Evolutionary conservation across 768 basidiomycete species (phyloP).

Genomic region (Holtermanniella nyarrowii): DNA sequence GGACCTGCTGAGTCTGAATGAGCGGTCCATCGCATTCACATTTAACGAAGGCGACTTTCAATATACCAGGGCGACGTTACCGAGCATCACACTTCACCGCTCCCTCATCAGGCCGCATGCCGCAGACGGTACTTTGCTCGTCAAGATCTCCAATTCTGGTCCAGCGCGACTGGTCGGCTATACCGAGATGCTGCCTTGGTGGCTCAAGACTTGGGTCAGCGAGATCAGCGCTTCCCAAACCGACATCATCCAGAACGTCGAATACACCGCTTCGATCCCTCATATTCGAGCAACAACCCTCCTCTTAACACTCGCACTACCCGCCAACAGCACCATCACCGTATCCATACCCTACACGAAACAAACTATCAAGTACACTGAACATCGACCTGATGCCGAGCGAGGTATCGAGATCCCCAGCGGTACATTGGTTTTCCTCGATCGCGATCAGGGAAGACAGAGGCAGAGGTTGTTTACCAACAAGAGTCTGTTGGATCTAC

Average conservation of each 20-base stretch:
- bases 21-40: too few relatives aligned
- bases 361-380: constrained; percentile 81
- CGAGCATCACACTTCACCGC: constrained; percentile 52
- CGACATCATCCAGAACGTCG: constrained; percentile 54
- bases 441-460: constrained; percentile 32
- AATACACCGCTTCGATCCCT: constrained; percentile 58
- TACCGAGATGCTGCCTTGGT: constrained; percentile 88
- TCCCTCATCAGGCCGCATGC: constrained; percentile 65
- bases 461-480: constrained; percentile 59
- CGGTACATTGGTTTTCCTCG: constrained; percentile 48
- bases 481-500: constrained; percentile 75
- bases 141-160: constrained; percentile 57
- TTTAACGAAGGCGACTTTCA: constrained; percentile 19
- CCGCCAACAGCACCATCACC: constrained; percentile 54
- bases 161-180: constrained; percentile 52
- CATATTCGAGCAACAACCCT: constrained; percentile 60
- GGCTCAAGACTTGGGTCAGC: constrained; percentile 76
- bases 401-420: constrained; percentile 89
- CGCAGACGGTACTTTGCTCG: constrained; percentile 59
- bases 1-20: constrained; percentile 21
- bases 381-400: constrained; percentile 91
- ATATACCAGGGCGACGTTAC: not conserved
- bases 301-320: constrained; percentile 60
- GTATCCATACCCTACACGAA: constrained; percentile 68
- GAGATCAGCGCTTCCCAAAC: constrained; percentile 53